phyloP scores from a whole-genome alignment of 2,329 filamentous ascomycete species.

The Penicillium griseofulvum region DNA sequence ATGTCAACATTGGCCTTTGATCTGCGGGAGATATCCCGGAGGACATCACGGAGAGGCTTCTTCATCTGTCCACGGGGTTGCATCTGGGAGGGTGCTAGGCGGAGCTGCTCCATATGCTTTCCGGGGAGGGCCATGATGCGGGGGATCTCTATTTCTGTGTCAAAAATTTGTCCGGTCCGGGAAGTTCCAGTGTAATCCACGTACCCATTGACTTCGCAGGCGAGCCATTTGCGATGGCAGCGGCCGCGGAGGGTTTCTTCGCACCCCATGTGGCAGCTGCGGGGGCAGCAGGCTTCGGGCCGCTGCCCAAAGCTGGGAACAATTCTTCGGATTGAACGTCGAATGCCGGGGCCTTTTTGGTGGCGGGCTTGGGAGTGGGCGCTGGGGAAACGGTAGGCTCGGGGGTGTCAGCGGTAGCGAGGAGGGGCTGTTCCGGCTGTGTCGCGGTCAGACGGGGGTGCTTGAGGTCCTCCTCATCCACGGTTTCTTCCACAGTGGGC shows the following conservation, averaged over 20 bases:
- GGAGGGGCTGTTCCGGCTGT: constrained; percentile 14
- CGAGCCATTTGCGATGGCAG: constrained; percentile 46
- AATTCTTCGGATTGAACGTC: constrained; percentile 86
- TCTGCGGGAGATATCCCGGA: constrained; percentile 89
- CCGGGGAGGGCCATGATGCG: constrained; percentile 73
- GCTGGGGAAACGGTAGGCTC: constrained; percentile 30
- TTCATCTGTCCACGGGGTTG: constrained; percentile 74
- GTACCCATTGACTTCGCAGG: constrained; percentile 53
- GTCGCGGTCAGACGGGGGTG: constrained; percentile 53
- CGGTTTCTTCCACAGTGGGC: constrained; percentile 74
- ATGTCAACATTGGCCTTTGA: constrained; percentile 84
- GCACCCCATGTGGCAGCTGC: constrained; percentile 75
- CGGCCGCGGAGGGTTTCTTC: constrained; percentile 50
- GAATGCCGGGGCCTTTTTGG: constrained; percentile 51
- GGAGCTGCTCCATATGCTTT: constrained; percentile 73
- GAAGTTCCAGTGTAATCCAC: constrained; percentile 47
- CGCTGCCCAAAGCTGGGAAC: constrained; percentile 85
- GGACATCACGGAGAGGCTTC: constrained; percentile 77
- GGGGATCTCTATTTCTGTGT: constrained; percentile 37
- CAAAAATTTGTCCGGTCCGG: constrained; percentile 22
- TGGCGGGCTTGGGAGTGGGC: constrained; percentile 39
- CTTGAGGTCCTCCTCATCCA: constrained; percentile 72
- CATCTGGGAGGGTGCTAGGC: constrained; percentile 72
- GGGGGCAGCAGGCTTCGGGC: constrained; percentile 61
- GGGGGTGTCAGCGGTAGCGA: neutral